phyloP scores from a whole-genome alignment of 2,329 filamentous ascomycete genomes.

The Pseudogymnoascus sp. region DNA sequence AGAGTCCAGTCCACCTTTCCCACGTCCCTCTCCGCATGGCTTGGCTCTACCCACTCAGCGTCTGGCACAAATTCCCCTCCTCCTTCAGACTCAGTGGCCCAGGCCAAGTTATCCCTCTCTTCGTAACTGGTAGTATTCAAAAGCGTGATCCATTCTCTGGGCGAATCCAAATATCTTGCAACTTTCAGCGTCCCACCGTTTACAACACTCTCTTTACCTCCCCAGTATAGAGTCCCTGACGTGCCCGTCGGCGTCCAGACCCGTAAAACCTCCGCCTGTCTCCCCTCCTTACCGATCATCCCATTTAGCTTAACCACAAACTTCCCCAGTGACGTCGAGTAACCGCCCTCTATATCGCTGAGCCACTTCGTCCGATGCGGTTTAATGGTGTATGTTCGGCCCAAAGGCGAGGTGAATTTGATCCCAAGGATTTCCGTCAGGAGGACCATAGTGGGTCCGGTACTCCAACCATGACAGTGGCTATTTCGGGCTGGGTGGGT shows the following conservation, averaged over 20 bases:
- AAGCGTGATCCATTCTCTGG: neutral
- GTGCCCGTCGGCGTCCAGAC: conserved; percentile 22
- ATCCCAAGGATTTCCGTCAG: conserved; percentile 24
- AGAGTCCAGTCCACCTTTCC: neutral
- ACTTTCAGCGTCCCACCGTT: neutral
- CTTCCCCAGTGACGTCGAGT: conserved; percentile 15
- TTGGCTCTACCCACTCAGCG: neutral
- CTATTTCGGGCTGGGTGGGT: conserved; percentile 26
- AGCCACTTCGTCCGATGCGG: conserved; percentile 20
- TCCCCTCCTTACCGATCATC: conserved; percentile 10
- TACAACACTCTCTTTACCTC: conserved; percentile 12
- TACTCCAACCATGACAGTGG: conserved; percentile 30
- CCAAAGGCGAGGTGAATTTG: conserved; percentile 17
- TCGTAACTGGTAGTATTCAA: neutral
- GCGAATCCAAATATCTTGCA: neutral
- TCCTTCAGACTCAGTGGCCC: neutral
- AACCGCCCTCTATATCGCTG: conserved; percentile 17
- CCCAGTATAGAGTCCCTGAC: conserved; percentile 21
- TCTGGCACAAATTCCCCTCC: neutral
- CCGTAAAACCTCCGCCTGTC: conserved; percentile 19
- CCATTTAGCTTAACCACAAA: conserved; percentile 15
- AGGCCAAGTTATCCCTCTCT: neutral
- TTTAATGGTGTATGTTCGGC: conserved; percentile 23
- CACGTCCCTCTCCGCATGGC: neutral
- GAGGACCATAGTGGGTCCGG: conserved; percentile 25